These are phyloP conservation scores for Cryptococcus jaspeensis DNA, from an alignment of 1,284 basidiomycete species.

Conservation along the genomic window DNA sequence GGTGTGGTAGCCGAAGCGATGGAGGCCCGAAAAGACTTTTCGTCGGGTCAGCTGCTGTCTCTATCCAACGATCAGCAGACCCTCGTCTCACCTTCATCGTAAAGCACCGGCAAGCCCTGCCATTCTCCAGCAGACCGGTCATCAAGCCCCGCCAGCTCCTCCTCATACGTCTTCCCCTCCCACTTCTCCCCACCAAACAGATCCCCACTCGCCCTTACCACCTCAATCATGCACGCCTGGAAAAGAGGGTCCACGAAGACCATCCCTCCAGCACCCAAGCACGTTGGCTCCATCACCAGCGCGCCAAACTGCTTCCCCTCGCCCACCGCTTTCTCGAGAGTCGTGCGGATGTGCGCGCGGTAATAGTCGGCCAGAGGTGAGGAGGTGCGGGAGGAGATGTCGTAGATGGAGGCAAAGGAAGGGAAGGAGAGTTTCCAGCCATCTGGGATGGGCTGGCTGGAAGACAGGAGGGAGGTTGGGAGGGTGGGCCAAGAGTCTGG, in stretches of 20 bases:
- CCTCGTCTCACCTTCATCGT: conserved; percentile 65
- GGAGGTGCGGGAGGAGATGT: conserved; percentile 64
- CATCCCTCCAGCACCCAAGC: conserved; percentile 97
- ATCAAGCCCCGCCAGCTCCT: conserved; percentile 11
- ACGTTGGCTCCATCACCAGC: conserved; percentile 84
- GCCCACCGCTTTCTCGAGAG: conserved; percentile 58
- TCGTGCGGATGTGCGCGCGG: conserved; percentile 59
- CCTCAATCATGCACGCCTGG: conserved; percentile 82
- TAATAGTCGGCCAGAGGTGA: conserved; percentile 68
- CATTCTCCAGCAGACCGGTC: conserved; percentile 49
- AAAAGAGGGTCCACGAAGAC: conserved; percentile 96
- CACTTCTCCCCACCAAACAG: conserved; percentile 47
- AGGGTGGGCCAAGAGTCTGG: conserved; percentile 40
- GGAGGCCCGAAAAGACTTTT: conserved; percentile 81
- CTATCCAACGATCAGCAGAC: background rate
- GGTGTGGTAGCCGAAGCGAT: conserved; percentile 75
- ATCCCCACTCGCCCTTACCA: conserved; percentile 61
- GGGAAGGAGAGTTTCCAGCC: conserved; percentile 47
- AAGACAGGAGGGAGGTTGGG: conserved; percentile 14
- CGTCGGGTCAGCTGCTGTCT: background rate
- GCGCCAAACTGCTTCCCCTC: conserved; percentile 59
- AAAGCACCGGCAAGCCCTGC: conserved; percentile 84
- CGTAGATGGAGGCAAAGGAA: conserved; percentile 67
- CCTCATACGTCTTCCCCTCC: conserved; percentile 10
- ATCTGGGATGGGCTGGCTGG: conserved; percentile 27